phyloP scores from a whole-genome alignment of 1,284 basidiomycete genomes.

The Leccinum subrobustum region DNA sequence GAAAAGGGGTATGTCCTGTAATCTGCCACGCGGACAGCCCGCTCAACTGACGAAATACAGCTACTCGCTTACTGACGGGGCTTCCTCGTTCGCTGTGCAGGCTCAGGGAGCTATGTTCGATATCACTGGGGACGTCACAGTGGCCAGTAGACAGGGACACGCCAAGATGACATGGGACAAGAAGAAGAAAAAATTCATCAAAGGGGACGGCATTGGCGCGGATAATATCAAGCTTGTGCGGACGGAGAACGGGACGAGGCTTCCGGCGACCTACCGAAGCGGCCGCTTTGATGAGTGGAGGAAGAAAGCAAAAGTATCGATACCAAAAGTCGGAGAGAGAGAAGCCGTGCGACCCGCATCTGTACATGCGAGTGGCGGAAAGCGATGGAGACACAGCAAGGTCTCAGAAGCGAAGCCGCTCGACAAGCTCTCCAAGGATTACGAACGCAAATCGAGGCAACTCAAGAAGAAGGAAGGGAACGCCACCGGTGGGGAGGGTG shows the following conservation, averaged over 20 bases:
- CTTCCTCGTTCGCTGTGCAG: constrained; percentile 82
- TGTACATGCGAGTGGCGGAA: constrained; percentile 40
- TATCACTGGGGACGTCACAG: constrained; percentile 71
- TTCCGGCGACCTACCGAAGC: constrained; percentile 93
- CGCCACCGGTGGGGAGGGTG: constrained; percentile 22
- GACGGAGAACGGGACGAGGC: constrained; percentile 87
- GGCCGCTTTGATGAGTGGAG: constrained; percentile 98
- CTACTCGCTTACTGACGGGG: constrained; percentile 84
- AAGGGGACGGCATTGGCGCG: constrained; percentile 80
- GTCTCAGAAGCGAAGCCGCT: constrained; percentile 63
- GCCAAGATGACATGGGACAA: constrained; percentile 84
- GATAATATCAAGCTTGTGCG: constrained; percentile 95
- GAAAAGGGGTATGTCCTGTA: constrained; percentile 77
- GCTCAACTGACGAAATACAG: constrained; percentile 39
- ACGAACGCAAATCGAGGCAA: constrained; percentile 68
- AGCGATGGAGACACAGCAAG: constrained; percentile 69
- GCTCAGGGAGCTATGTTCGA: constrained; percentile 82
- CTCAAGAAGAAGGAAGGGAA: constrained; percentile 51
- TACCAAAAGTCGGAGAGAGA: constrained; percentile 83
- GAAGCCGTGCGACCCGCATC: constrained; percentile 37
- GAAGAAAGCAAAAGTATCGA: constrained; percentile 63
- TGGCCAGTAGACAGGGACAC: constrained; percentile 62
- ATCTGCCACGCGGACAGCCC: background rate
- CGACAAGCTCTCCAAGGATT: constrained; percentile 65
- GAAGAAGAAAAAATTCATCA: constrained; percentile 94